Base-by-base conservation (phyloP, 495 filamentous ascomycete species). In the Parmelia sp. region DNA sequence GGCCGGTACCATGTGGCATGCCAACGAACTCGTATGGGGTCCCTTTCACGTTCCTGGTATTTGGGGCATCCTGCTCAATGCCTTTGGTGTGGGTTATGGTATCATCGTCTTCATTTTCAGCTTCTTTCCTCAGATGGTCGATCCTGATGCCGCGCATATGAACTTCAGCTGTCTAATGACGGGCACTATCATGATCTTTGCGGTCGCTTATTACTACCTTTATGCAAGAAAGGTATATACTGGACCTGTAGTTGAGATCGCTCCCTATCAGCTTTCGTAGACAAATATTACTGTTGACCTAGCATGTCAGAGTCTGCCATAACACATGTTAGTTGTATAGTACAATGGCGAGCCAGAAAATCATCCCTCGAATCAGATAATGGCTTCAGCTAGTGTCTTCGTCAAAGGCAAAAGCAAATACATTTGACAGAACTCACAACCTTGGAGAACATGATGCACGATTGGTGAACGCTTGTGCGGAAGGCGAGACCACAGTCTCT, bases 41-140 rank as follows among this genome's bases (percentile, higher is more conserved):
- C 77, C 78, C 0, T 83, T 79, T 70, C 76, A 73, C 29, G 57
- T 80, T 5, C 77, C 76, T 2, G 81, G 79, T 17, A 70, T 76
- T 17, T 68, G 74, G 29, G 80, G 81, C 0, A 74, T 78, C 0
- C 31, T 76, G 21, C 73, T 80, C 61, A 83, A 83, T 57, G 65
- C 69, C 6, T 75, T 76, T 58, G 66, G 71, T 2, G 64, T 75
- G 17, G 66, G 72, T 17, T 78, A 75, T 47, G 73, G 74, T 31
- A 69, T 64, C 10, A 74, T 78, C 45, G 73, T 74, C 33, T 62
- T 78, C 19, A 73, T 78, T 44, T 80, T 79, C 66, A 78, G 76
- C 35, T 79, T 79, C 68, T 81, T 79, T 72, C 79, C 79, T 0
- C 73, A 72, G 9, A 62, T 69, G 3, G 71, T 69, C 42, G 59